Evolutionary conservation across 73 alveolate genomes (phyloP).

Genomic region (Uronychia binucleata): DNA sequence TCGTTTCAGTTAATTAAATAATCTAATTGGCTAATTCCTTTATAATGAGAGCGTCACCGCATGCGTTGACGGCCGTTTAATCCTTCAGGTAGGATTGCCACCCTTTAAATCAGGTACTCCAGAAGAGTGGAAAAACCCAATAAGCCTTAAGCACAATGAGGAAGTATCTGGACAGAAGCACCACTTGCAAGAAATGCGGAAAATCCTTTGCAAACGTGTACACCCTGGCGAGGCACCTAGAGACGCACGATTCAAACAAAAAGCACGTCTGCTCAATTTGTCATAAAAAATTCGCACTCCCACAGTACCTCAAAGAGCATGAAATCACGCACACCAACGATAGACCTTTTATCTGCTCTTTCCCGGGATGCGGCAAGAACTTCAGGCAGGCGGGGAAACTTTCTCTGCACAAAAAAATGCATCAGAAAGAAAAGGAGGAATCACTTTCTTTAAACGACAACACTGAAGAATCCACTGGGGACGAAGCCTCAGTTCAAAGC

Average conservation of each 20-base stretch:
- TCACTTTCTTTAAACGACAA: neutral
- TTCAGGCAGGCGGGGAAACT: constrained; percentile 73
- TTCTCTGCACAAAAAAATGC: constrained; percentile 62
- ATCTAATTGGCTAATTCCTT: neutral
- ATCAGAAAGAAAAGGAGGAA: neutral
- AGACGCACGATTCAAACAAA: constrained; percentile 58
- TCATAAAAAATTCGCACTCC: constrained; percentile 55
- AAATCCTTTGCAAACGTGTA: constrained; percentile 52
- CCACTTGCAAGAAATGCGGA: constrained; percentile 36
- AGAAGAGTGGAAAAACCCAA: neutral
- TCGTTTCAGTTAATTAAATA: neutral
- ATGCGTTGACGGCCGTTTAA: neutral
- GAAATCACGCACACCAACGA: constrained; percentile 59
- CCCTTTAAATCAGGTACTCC: neutral
- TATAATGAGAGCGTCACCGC: too few species aligned
- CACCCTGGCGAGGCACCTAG: constrained; percentile 55
- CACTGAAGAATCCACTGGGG: neutral
- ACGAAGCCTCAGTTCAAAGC: neutral
- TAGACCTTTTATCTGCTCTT: constrained; percentile 59
- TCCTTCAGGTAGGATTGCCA: neutral
- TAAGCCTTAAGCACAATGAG: neutral
- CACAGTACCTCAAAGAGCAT: constrained; percentile 67
- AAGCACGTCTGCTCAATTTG: constrained; percentile 52
- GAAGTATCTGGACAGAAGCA: neutral
- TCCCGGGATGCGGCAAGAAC: constrained; percentile 60